Base-by-base conservation (phyloP, 1,139 yeast genomes). In the Blastobotrys buckinghamii region DNA sequence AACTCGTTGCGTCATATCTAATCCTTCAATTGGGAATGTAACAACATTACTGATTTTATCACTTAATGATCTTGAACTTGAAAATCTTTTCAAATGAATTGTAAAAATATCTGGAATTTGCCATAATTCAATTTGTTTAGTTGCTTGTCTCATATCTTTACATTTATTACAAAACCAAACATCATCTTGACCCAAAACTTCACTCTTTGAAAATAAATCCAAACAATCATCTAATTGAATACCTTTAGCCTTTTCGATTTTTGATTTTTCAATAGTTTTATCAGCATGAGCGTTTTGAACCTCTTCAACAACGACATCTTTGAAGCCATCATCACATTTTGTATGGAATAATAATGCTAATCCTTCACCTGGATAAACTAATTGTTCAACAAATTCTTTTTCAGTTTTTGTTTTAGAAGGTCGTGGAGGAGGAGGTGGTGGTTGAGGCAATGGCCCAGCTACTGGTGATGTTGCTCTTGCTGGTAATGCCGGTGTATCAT, bases 161-260 rank as follows among this genome's bases (percentile, higher is more conserved):
- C 98, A 92, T 24, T 73, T 69, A 1, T 97, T 95, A 65, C 98
- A 92, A 60, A 83, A 89, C 98, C 98, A 92, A 46, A 89, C 74
- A 66, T 92, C 97, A 51, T 87, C 85, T 47, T 87, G 86, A 12
- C 97, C 89, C 41, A 92, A 73, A 2, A 89, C 79, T 64, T 92
- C 98, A 0, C 95, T 84, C 47, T 80, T 79, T 22, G 95, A 81
- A 62, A 92, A 92, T 52, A 81, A 65, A 36, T 76, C 77, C 44
- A 92, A 67, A 61, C 97, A 92, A 57, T 86, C 94, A 54, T 79
- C 77, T 33, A 92, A 71, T 15, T 48, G 33, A 10, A 44, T 16
- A 3, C 47, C 47, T 0, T 84, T 76, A 15, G 87, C 76, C 1
- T 56, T 59, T 13, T 73, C 72, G n/a, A 78, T 70, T 47, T 73